Evolutionary conservation across 371 early-diverging fungal species (phyloP), one percentile per base, ranked within the genome.

Genomic region (Apophysomyces variabilis): DNA sequence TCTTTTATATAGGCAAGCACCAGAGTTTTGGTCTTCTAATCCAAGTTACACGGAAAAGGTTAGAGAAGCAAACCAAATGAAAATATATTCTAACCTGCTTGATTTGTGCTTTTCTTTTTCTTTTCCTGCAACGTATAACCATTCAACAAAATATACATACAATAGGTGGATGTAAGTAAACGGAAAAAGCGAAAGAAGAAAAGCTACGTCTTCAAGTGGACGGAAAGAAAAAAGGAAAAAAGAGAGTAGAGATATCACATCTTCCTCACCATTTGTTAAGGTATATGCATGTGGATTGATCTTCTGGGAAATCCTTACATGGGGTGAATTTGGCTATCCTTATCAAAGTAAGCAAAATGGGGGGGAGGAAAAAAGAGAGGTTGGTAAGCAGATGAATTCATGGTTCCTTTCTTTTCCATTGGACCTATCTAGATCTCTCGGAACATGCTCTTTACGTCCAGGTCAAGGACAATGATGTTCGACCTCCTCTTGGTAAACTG

Each of bases 41-140:
- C 89, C 92, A 7, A 85, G 89, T 60, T 92, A 92, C 68, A 89
- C 89, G 0, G 92, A 92, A 69, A 92, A 92, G 73, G 91, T 89
- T 21, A 8, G 21, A 50, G 5, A 50, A 47, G 4, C 2, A 43
- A 9, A 43, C 9, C 43, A 0, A 43, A 9, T 12, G 9, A 14
- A 9, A 43, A 9, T 2, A 0, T 11, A 13, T 45, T 16, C 46
- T 45, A 26, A 26, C 1, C 0, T 26, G 32, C 32, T 26, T 26
- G 32, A 26, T 26, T 26, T 26, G 8, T 21, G 0, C 54, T 50
- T 50, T 50, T 50, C n/a, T 5, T 21, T 6, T 9, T 4, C 21
- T 7, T 1, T 1, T 21, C 21, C 21, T 5, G 13, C 41, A 11
- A 13, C 41, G 41, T 41, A 13, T 11, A 11, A 11, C 41, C 3